A percentile compares a stretch with the other conserved stretches of the same genome.
These are phyloP conservation scores for Nicotiana noctiflora DNA, from an alignment of 257 asterid species.

Conservation along the genomic window DNA sequence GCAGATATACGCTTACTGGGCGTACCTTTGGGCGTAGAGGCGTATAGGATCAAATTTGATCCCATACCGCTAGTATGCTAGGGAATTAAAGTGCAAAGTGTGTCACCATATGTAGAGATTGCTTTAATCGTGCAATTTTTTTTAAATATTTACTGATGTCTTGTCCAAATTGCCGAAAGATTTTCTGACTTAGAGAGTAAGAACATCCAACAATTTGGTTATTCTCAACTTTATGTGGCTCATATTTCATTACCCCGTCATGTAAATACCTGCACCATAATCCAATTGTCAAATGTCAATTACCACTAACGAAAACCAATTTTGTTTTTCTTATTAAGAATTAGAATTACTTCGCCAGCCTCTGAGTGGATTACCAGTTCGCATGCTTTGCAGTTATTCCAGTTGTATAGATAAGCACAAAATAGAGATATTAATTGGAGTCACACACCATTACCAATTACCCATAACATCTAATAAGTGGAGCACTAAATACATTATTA, in stretches of 20 bases:
- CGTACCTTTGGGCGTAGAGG: no score
- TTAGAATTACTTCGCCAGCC: no score
- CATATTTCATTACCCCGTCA: background rate
- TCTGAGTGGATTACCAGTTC: no score
- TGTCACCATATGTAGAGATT: background rate
- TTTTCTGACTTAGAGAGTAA: background rate
- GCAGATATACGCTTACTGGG: no score
- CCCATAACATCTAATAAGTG: background rate
- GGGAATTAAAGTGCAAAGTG: background rate
- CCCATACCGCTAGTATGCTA: no score
- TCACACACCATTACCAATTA: background rate
- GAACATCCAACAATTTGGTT: background rate
- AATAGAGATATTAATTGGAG: background rate
- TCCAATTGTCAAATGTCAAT: background rate
- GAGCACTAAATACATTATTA: background rate
- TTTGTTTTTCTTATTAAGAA: no score
- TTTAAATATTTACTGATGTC: background rate
- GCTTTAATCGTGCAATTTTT: background rate
- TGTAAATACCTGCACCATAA: background rate
- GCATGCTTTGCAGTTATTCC: no score
- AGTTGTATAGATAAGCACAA: background rate
- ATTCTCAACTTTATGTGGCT: constrained; percentile 2
- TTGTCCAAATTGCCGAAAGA: background rate
- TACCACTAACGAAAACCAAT: background rate
- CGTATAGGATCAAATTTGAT: no score